Evolutionary conservation across 2,329 filamentous ascomycete genomes (phyloP), one percentile per base, ranked within the genome.

Genomic region (Colletotrichum godetiae): DNA sequence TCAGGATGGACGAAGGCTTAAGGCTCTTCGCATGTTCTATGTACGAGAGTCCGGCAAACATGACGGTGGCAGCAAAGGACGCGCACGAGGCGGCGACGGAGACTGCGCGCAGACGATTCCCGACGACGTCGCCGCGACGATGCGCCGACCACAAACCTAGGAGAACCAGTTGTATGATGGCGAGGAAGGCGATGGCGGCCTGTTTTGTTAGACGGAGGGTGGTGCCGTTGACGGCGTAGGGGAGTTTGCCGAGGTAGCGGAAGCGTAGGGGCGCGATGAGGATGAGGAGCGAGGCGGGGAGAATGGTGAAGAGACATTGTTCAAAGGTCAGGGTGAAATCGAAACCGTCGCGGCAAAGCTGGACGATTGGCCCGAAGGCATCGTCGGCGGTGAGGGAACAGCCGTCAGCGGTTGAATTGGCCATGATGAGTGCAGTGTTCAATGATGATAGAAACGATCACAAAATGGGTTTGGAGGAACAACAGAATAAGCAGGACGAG

Each of bases 1-100:
- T 78, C 29, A 84, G 74, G 2, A 85, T 56, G 0, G 78, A 75
- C 2, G 83, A 83, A 3, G 83, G 81, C 46, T 78, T 77, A 3
- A 76, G 74, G 10, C 81, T 79, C 13, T 78, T 79, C 27, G 76
- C 73, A 72, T 86, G 84, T 71, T 86, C 83, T 5, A 76, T 56
- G 58, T 77, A 83, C 1, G 83, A 84, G 2, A 86, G 67, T n/a
- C 76, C 78, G 73, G 79, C 79, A 56, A 79, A 78, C 68, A 80
- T 76, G 63, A 83, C 60, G 60, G 76, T 80, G 2, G 82, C 81
- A 22, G 76, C 77, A 61, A 82, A 77, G 11, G 80, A 82, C 31
- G 81, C 74, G 76, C 78, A 78, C 52, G 79, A 78, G 67, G 81
- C 79, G 59, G 79, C 79, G 11, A 82, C 60, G 37, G 80, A 81